Base-by-base conservation (phyloP, 2,329 filamentous ascomycete genomes). In the Colletotrichum nymphaeae region DNA sequence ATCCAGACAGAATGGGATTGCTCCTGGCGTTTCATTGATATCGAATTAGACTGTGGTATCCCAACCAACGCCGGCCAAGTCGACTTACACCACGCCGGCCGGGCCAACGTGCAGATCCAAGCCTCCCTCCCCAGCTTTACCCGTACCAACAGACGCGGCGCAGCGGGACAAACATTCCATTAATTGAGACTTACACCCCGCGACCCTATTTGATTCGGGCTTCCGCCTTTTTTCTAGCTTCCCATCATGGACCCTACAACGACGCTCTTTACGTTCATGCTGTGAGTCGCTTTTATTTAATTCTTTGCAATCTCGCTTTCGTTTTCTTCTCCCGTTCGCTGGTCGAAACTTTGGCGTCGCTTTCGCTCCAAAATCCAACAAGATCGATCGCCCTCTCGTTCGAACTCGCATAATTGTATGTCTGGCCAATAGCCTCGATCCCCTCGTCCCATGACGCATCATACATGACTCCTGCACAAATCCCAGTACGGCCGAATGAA, bases 211-310 rank as follows among this genome's bases (percentile, higher is more conserved):
- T 69, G 19, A 65, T 3, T 73, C 60, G 56, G 70, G 60, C 67
- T 56, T 64, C 49, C 46, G 53, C 32, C 66, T 65, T 55, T 58
- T 49, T 26, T 57, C 11, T 26, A 26, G 4, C 11, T 60, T 56
- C 24, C 53, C 52, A 68, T 66, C 79, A 90, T 91, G 89, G 88
- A 91, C 81, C 89, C 89, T 66, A 86, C 86, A 55, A 93, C 76
- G 49, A 76, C 76, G 19, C 76, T 77, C 35, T 74, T 77, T 59
- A 77, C 76, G 8, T 77, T 77, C 19, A 76, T 77, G 74, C 82
- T 92, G 91, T 92, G 85, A 89, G 90, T 91, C 79, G 42, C n/a
- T 22, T 49, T 49, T 49, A 22, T 42, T 70, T 78, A 55, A 55
- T 28, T 78, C 71, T 72, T 77, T 75, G 64, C 75, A 76, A 63